Evolutionary conservation across 1,284 basidiomycete genomes (phyloP), one percentile per base, ranked within the genome.

Genomic region (Malassezia pachydermatis): DNA sequence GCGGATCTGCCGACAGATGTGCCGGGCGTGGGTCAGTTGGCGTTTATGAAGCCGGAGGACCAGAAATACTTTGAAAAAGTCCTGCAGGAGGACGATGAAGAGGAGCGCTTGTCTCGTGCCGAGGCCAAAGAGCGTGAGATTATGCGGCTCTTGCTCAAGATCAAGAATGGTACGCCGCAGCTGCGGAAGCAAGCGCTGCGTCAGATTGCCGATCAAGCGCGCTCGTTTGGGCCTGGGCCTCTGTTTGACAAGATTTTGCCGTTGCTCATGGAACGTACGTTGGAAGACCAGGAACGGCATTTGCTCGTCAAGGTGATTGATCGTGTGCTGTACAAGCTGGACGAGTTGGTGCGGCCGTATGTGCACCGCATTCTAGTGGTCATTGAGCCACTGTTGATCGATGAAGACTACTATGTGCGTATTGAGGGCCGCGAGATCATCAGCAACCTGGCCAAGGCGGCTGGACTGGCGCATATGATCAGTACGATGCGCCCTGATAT

Each of bases 401-500:
- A 99, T 73, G 92, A 98, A 73, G 94, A 98, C 74, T 98, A 98
- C 76, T 98, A 98, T 66, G 94, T 94, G 38, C 87, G 92, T 72
- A 88, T 99, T 47, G 94, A 99, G 77, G 94, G 94, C 58, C 86
- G 94, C 44, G 94, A 98, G 76, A 98, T 98, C 72, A 99, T 99
- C 67, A 92, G 88, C 66, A 98, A 99, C 74, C 76, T 98, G 41
- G 94, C 94, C 39, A 99, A 98, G 74, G 94, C 94, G 2, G 92
- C 94, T 27, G 92, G 94, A 74, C 82, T 98, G 19, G 94, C 92
- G 2, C 94, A 98, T 74, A 98, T 99, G 94, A 98, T 99, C 66
- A 98, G 92, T 29, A 98, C 92, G 17, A 98, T 99, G 92, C 84
- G 92, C 64, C 94, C 94, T 3, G 92, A 99, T 78, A 98, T 99